Base-by-base conservation (phyloP, 2,329 filamentous ascomycete genomes). In the Penicillium sp. region DNA sequence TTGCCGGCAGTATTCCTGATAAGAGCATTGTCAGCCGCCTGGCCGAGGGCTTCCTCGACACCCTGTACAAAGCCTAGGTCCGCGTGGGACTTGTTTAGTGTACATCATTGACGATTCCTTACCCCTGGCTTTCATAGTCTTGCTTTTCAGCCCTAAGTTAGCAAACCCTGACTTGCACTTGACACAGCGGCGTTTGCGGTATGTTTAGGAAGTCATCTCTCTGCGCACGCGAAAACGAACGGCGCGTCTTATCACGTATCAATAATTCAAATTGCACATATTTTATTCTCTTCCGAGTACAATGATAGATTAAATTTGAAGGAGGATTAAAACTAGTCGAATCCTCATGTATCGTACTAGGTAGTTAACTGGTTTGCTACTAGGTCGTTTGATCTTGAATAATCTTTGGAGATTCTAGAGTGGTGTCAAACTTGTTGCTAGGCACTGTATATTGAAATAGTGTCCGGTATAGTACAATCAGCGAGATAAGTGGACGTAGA, bases 1-100 rank as follows among this genome's bases (percentile, higher is more conserved):
- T 99, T 53, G 94, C 94, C 0, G 94, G 94, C 5, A 95, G 90
- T 68, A 76, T 99, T 73, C 94, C 94, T 1, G 95, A 99, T 72
- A 97, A 97, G 83, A 91, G 89, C 63, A 88, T 99, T 29, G 92
- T 99, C 28, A 90, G 91, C 61, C 91, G 96, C 66, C 77, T 99
- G 70, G 93, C 92, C 1, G 90, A 83, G 63, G 93, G 92, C 0
- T 99, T 97, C 75, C 80, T 97, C 70, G 92, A 97, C 77, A 88
- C 94, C 48, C 72, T 97, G 74, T 97, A 97, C 76, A 96, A 96
- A 80, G 88, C 88, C 56, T 94, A 77, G 60, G 42, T 28, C 19
- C 26, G 33, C 21, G 2, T 26, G 29, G 33, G 11, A n/a, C 11
- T 54, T 43, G 47, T 56, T 48, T 49, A 55, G 24, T 60, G 52